Conservation (phyloP, 2,329 filamentous ascomycete species). For the Neophaeococcomyces mojaviensis region DNA sequence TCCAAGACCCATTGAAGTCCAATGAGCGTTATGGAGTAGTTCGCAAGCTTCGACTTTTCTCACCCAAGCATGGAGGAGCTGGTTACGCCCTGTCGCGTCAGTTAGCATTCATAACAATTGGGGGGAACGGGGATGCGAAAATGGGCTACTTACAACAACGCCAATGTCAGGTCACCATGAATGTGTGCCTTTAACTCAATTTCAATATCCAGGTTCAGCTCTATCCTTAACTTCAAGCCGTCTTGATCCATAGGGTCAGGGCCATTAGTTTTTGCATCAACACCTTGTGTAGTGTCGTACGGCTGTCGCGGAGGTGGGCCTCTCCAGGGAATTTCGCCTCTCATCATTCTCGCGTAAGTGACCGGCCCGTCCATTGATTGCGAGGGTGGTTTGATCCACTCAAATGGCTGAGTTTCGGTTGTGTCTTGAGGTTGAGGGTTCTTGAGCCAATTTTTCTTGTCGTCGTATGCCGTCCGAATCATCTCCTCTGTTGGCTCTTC, state of each 20-base stretch:
- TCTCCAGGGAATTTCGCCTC: constrained; percentile 49
- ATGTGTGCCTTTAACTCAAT: constrained; percentile 81
- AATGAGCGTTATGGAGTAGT: neutral
- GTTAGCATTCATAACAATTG: neutral
- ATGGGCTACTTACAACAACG: constrained; percentile 57
- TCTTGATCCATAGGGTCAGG: constrained; percentile 37
- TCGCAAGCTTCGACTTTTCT: neutral
- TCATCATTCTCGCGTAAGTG: constrained; percentile 45
- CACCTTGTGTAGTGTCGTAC: constrained; percentile 31
- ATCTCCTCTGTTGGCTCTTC: constrained; percentile 13
- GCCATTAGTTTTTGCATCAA: constrained; percentile 38
- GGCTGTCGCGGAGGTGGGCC: constrained; percentile 45
- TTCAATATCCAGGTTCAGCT: constrained; percentile 74
- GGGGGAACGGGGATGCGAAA: neutral
- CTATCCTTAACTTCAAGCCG: constrained; percentile 59
- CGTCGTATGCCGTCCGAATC: constrained; percentile 8
- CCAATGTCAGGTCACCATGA: constrained; percentile 73
- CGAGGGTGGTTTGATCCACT: constrained; percentile 48
- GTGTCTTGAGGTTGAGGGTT: constrained; percentile 32
- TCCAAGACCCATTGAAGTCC: no score
- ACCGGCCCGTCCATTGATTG: constrained; percentile 52
- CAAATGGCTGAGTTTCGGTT: constrained; percentile 46
- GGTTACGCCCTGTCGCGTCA: constrained; percentile 3
- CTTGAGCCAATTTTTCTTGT: constrained; percentile 17
- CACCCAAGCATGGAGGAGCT: neutral